phyloP scores from a whole-genome alignment of 2,329 filamentous ascomycete species.

The Falciphora oryzae region DNA sequence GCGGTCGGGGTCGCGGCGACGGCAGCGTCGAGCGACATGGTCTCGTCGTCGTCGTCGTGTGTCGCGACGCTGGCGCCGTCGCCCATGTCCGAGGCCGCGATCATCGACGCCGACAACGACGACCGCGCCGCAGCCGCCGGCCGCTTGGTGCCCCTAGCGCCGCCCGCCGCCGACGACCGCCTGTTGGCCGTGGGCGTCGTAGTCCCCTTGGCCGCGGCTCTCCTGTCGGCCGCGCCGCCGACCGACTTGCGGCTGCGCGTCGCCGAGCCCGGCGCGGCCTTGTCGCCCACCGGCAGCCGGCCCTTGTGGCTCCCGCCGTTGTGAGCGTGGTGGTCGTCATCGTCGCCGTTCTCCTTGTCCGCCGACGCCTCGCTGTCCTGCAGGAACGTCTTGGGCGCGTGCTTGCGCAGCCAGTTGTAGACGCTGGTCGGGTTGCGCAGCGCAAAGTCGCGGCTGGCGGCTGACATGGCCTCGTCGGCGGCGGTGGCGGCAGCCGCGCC shows the following conservation, averaged over 20 bases:
- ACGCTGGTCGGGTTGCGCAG: conserved; percentile 82
- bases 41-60: conserved; percentile 16
- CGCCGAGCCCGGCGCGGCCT: conserved; percentile 20
- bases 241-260: conserved; percentile 16
- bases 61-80: conserved; percentile 15
- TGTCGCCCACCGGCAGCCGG: background rate
- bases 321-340: conserved; percentile 17
- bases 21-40: conserved; percentile 16
- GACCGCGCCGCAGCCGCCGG: conserved; percentile 21
- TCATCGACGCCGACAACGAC: background rate
- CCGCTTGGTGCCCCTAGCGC: conserved; percentile 28
- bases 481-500: conserved; percentile 29
- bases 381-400: conserved; percentile 79
- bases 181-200: conserved; percentile 27
- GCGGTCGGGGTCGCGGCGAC: conserved; percentile 21
- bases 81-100: conserved; percentile 21
- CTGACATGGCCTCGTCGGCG: conserved; percentile 12
- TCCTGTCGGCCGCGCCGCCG: conserved; percentile 8
- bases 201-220: conserved; percentile 7
- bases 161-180: conserved; percentile 26
- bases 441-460: conserved; percentile 44
- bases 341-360: conserved; percentile 35
- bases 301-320: conserved; percentile 7
- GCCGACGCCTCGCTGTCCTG: conserved; percentile 59
- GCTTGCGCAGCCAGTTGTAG: conserved; percentile 88